Base-by-base conservation (phyloP, 2,329 filamentous ascomycete genomes). In the Colletotrichum gigasporum region DNA sequence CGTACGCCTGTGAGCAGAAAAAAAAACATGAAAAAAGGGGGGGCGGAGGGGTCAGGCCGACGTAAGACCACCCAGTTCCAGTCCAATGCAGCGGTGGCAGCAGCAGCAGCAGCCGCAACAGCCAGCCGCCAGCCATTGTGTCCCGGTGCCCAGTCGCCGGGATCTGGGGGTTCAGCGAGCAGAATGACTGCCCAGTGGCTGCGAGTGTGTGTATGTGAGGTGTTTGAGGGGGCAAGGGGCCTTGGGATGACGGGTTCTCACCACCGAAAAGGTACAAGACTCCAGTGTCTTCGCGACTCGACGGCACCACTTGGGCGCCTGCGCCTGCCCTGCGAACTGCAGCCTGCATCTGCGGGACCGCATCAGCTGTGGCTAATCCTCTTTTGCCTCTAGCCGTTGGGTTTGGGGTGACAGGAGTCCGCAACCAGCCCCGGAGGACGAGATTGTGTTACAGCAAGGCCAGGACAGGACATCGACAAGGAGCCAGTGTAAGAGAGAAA, bases 101-200 rank as follows among this genome's bases (percentile, higher is more conserved):
- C 28, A 60, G 10, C 14, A 39, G 22, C 51, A 7, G n/a, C 24
- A 48, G 51, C 14, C 20, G 44, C 39, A 45, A 41, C 28, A 37
- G 37, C 42, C 26, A 44, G 45, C 26, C 20, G 45, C 39, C 32
- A 10, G 39, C 4, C 30, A n/a, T 18, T 11, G n/a, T n/a, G 12
- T 55, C 41, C 41, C 41, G 26, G 41, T 52, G 48, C 18, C 47
- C 22, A 18, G 16, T 28, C 11, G 16, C 16, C 32, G 9, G 48
- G 48, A 10, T 50, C 48, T n/a, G 48, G 48, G 30, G 48, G 35
- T 35, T 22, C 28, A n/a, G 22, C 10, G 48, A 64, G 61, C 55
- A 64, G 55, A 61, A 61, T 44, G 34, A 35, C 56, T 64, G 61
- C 61, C 42, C 48, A 44, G 61, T 61, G 48, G 41, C 61, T 61